phyloP scores from a whole-genome alignment of 1,284 basidiomycete species.

The Salmacisia buchloeana region DNA sequence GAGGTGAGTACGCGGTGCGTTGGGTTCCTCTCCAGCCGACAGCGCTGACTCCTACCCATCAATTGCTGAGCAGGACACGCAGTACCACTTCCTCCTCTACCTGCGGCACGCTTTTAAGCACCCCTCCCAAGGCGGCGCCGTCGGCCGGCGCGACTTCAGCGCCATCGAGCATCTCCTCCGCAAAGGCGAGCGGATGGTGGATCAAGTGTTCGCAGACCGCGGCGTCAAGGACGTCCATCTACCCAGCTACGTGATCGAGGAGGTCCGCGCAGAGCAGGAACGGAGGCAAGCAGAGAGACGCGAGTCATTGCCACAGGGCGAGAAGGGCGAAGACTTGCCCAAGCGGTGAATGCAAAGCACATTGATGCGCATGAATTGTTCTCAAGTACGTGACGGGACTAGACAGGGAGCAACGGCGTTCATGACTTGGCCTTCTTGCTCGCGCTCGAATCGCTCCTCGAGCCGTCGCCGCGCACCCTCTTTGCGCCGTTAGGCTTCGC shows the following conservation, averaged over 20 bases:
- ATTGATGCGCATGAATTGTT: background rate
- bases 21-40: background rate
- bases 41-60: background rate
- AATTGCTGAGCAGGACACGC: constrained; percentile 23
- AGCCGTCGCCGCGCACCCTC: background rate
- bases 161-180: constrained; percentile 48
- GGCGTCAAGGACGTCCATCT: constrained; percentile 39
- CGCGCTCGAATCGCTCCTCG: background rate
- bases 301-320: too few species aligned
- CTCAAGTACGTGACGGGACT: background rate
- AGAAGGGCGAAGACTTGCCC: background rate
- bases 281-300: background rate
- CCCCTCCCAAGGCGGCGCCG: constrained; percentile 40
- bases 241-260: constrained; percentile 15
- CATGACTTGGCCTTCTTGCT: background rate
- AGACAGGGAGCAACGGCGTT: too few species aligned
- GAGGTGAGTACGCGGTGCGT: constrained; percentile 20
- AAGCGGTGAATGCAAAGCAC: background rate
- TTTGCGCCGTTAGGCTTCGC: too few species aligned
- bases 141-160: constrained; percentile 38
- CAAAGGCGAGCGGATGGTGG: constrained; percentile 32
- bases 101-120: constrained; percentile 47
- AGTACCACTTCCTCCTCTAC: constrained; percentile 42
- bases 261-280: background rate
- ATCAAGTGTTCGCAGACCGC: constrained; percentile 36